Evolutionary conservation across 73 alveolate genomes (phyloP).

Genomic region (Paramecium biaurelia): DNA sequence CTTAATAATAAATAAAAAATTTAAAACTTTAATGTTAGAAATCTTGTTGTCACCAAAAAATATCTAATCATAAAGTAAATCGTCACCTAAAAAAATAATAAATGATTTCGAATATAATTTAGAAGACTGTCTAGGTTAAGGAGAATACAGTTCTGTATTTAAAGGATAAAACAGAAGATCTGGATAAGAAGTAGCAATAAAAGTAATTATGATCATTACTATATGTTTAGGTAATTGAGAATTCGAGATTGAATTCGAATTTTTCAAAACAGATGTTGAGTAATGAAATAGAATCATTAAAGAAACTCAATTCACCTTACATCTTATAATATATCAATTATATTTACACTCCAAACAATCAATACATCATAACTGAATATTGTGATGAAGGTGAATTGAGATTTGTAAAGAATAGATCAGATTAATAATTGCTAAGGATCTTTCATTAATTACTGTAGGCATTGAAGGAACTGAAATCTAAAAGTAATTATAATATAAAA

Average conservation of each 20-base stretch:
- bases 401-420: neutral
- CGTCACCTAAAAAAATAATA: neutral
- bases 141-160: neutral
- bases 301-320: neutral
- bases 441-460: constrained; percentile 39
- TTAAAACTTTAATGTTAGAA: neutral
- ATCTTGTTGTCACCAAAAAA: neutral
- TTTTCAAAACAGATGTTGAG: neutral
- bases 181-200: constrained; percentile 50
- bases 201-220: neutral
- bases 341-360: neutral
- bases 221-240: constrained; percentile 2
- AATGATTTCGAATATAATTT: neutral
- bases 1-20: neutral
- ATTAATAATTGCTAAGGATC: neutral
- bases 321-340: neutral
- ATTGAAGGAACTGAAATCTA: neutral
- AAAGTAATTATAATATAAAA: neutral
- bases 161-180: neutral
- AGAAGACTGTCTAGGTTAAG: neutral
- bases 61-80: neutral
- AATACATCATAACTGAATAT: constrained; percentile 53
- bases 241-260: neutral
- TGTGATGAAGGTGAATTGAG: constrained; percentile 49
- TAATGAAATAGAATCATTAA: constrained; percentile 35